Evolutionary conservation across 148 eudicot genomes (phyloP).

Genomic region (Nepenthes mirabilis): DNA sequence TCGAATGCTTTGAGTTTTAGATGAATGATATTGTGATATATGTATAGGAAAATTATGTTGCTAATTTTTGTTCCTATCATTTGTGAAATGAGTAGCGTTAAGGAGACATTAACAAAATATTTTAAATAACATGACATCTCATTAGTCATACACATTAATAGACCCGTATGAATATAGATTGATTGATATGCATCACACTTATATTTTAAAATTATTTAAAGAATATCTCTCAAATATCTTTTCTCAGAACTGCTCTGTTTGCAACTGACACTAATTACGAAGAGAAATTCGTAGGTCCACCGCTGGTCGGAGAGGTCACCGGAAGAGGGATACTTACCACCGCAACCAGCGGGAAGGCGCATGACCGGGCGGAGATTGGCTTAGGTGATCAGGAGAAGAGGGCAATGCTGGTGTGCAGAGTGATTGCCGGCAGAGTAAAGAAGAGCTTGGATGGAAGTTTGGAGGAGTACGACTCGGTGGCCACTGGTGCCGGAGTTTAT

Average conservation of each 20-base stretch:
- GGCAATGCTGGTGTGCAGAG: slow-evolving; percentile 94
- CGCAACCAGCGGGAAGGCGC: slow-evolving; percentile 83
- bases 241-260: not conserved
- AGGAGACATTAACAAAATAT: no score
- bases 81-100: no score
- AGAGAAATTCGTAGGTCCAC: not conserved
- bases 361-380: slow-evolving; percentile 39
- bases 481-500: slow-evolving; percentile 54
- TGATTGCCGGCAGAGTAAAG: slow-evolving; percentile 81
- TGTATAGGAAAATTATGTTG: no score
- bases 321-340: slow-evolving; percentile 62
- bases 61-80: no score
- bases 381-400: slow-evolving; percentile 20
- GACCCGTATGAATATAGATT: no score
- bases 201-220: no score
- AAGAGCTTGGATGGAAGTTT: slow-evolving; percentile 20
- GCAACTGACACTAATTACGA: not conserved
- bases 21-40: no score
- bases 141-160: no score
- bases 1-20: no score
- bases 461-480: slow-evolving; percentile 87
- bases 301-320: slow-evolving; percentile 10
- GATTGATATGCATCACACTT: no score
- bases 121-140: no score
- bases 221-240: no score